Conservation (phyloP, 2,329 filamentous ascomycete genomes). For the Penicillium sp. region DNA sequence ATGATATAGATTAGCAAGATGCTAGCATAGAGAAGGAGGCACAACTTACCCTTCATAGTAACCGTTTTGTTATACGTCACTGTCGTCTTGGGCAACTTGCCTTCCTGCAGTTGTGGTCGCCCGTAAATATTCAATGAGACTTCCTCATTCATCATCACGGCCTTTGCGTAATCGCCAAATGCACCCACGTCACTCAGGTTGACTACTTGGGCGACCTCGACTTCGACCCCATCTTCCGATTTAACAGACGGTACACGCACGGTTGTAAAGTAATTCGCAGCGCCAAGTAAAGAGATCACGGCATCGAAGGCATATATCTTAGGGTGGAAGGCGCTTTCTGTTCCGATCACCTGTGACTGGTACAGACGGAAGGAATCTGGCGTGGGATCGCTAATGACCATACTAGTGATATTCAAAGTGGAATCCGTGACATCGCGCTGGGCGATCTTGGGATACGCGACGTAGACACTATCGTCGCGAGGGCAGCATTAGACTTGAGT, state of each 20-base stretch:
- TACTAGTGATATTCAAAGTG: conserved; percentile 46
- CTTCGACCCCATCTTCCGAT: conserved; percentile 39
- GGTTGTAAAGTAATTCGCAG: conserved; percentile 39
- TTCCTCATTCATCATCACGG: conserved; percentile 46
- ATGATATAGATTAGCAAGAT: not conserved
- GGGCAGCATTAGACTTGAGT: no score
- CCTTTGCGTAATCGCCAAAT: conserved; percentile 48
- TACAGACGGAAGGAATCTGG: conserved; percentile 46
- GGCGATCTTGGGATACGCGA: conserved; percentile 54
- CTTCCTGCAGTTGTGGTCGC: conserved; percentile 48
- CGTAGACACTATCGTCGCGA: conserved; percentile 53
- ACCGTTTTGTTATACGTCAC: conserved; percentile 53
- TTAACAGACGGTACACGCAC: conserved; percentile 45
- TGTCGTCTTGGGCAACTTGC: conserved; percentile 44
- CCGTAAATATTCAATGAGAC: conserved; percentile 49
- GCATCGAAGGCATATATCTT: conserved; percentile 51
- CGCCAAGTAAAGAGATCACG: conserved; percentile 45
- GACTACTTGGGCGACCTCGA: conserved; percentile 43
- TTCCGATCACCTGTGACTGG: conserved; percentile 46
- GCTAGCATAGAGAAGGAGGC: not conserved
- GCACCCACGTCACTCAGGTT: conserved; percentile 41
- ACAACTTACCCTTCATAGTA: conserved; percentile 50
- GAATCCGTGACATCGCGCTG: conserved; percentile 51
- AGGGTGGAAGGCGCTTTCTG: conserved; percentile 49
- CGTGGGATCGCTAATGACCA: conserved; percentile 48